Conservation (phyloP, 2,329 filamentous ascomycete species). For the Microdochium nivale region DNA sequence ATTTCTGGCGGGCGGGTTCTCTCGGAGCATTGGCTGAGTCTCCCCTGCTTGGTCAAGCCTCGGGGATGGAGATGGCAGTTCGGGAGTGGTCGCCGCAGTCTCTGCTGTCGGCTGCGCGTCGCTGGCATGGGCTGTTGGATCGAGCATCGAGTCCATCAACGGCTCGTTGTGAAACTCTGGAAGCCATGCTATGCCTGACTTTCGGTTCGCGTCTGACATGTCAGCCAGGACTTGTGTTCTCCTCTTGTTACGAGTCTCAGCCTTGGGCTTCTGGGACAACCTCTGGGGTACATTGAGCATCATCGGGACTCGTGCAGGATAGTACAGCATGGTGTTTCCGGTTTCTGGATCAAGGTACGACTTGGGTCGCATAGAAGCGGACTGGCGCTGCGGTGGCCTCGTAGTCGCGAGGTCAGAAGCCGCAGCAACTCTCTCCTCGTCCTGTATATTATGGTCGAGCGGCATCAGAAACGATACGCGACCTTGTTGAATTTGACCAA, state of each 20-base stretch:
- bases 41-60: conserved; percentile 3
- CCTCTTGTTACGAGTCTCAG: conserved; percentile 56
- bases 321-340: conserved; percentile 81
- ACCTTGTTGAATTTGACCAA: background rate
- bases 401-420: conserved; percentile 12
- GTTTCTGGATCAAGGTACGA: conserved; percentile 57
- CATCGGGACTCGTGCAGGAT: conserved; percentile 87
- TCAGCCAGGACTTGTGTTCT: conserved; percentile 64
- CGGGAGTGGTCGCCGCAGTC: background rate
- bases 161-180: conserved; percentile 18
- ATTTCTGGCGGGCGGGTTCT: conserved; percentile 2
- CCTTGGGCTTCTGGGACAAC: conserved; percentile 64
- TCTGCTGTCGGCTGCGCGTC: conserved; percentile 2
- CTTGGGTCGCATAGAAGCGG: conserved; percentile 30
- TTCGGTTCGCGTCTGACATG: conserved; percentile 37
- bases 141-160: conserved; percentile 21
- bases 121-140: conserved; percentile 4
- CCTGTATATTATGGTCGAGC: conserved; percentile 8
- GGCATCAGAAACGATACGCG: background rate
- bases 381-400: conserved; percentile 9
- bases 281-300: conserved; percentile 90
- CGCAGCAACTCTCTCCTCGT: conserved; percentile 8
- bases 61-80: background rate
- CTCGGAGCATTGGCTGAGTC: conserved; percentile 3
- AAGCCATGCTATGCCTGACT: conserved; percentile 19